Base-by-base conservation (phyloP, 352 stramenopile genomes). In the Blastocystis sp. region DNA sequence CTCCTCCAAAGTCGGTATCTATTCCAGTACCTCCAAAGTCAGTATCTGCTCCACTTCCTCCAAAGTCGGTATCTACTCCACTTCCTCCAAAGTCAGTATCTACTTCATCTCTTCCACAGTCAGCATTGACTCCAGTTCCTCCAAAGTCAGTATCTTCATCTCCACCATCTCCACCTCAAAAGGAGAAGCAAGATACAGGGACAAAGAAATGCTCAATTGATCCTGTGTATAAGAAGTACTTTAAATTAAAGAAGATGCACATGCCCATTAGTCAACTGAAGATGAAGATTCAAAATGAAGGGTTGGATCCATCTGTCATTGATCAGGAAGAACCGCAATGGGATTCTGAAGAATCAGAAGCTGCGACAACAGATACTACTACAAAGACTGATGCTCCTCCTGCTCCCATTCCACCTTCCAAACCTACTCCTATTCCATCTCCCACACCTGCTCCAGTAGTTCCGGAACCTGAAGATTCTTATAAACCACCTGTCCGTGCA, bases 191-290 rank as follows among this genome's bases (percentile, higher is more conserved):
- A n/a, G 24, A 11, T 76, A n/a, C 47, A 37, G 8, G 11, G 0
- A 20, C 37, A 13, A 87, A 73, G 43, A 79, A 75, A 45, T 70
- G 47, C 43, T 18, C 62, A 9, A 78, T 88, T 9, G 94, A 96
- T 76, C 92, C 93, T 11, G 93, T 90, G 41, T 94, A 95, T 73
- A 93, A 93, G 59, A 95, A 95, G 90, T 96, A 95, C 89, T 95
- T 95, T 90, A 95, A 95, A 91, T 91, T 96, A 41, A 95, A 95
- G 90, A 90, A 69, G 16, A 93, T 95, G 93, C 91, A 93, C 90
- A 95, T 96, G 93, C 91, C 93, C 0, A 62, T 94, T 16, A 92
- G 94, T 24, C 92, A 95, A 62, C 95, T 96, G 90, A 95, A 95
- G 79, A 79, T 95, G 73, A 95, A 95, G 90, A 96, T 96, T 93